These are phyloP conservation scores for Hypoxylon crocopeplum DNA, from an alignment of 495 filamentous ascomycete genomes.

Conservation along the genomic window DNA sequence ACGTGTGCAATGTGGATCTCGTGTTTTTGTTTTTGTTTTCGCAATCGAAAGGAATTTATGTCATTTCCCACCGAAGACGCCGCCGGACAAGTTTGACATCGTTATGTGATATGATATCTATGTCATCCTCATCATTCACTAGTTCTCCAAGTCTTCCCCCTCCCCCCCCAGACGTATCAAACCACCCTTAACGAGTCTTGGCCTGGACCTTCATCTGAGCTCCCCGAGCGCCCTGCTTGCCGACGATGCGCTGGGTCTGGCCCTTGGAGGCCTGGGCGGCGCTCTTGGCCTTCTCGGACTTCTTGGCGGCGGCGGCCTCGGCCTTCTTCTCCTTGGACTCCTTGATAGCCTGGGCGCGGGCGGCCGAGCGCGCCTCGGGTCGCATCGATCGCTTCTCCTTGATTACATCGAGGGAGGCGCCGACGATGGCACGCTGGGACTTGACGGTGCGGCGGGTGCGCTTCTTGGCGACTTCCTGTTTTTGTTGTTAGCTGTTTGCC, in stretches of 20 bases:
- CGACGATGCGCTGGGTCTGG: conserved; percentile 76
- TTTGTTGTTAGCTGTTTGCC: conserved; percentile 50
- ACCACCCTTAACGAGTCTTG: conserved; percentile 87
- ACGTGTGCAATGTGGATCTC: no score
- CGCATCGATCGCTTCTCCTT: conserved; percentile 95
- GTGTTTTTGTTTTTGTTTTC: conserved; percentile 20
- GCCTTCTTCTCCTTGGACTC: conserved; percentile 97
- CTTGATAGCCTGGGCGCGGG: conserved; percentile 89
- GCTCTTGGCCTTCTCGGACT: conserved; percentile 98
- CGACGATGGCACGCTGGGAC: conserved; percentile 97
- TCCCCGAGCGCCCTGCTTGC: conserved; percentile 98
- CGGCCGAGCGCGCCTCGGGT: conserved; percentile 92
- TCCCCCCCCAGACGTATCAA: no score
- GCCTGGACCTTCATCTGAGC: conserved; percentile 83
- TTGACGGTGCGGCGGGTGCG: conserved; percentile 98
- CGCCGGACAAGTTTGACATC: conserved; percentile 36
- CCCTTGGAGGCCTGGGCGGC: conserved; percentile 78
- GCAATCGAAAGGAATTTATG: conserved; percentile 40
- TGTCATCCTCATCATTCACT: conserved; percentile 29
- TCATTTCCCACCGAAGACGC: conserved; percentile 44
- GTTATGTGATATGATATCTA: background rate
- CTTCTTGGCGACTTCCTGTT: conserved; percentile 99
- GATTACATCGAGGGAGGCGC: conserved; percentile 98
- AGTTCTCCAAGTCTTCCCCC: conserved; percentile 21
- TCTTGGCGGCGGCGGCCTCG: conserved; percentile 86